Percentiles rank a stretch among this genome's conserved stretches.
These are phyloP conservation scores for Phytophthora sansomeana DNA, from an alignment of 352 stramenopile species.

Conservation along the genomic window DNA sequence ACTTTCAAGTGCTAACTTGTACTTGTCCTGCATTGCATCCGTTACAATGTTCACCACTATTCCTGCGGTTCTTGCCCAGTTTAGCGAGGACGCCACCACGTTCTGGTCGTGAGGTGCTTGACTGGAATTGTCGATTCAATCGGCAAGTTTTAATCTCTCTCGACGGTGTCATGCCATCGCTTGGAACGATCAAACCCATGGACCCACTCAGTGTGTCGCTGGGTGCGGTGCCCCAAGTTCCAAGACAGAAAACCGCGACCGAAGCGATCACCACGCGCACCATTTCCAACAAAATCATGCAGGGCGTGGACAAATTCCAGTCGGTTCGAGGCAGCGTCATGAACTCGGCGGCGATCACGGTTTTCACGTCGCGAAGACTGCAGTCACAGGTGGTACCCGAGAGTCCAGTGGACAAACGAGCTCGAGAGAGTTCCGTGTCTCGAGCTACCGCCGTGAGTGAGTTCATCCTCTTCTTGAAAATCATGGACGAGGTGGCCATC, in stretches of 20 bases:
- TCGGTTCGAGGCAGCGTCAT: slow-evolving; percentile 28
- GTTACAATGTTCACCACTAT: slow-evolving; percentile 27
- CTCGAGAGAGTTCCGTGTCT: slow-evolving; percentile 61
- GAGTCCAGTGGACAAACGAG: slow-evolving; percentile 38
- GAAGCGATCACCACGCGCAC: slow-evolving; percentile 47
- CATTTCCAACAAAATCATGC: slow-evolving; percentile 48
- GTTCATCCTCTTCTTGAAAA: slow-evolving; percentile 81
- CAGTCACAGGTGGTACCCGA: slow-evolving; percentile 51
- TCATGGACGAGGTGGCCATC: slow-evolving; percentile 85
- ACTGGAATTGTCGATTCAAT: slow-evolving; percentile 3
- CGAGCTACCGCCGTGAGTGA: slow-evolving; percentile 67
- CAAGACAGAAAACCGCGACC: slow-evolving; percentile 35
- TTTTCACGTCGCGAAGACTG: slow-evolving; percentile 35
- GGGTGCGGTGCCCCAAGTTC: slow-evolving; percentile 30
- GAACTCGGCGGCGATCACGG: slow-evolving; percentile 29
- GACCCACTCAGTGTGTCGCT: slow-evolving; percentile 49
- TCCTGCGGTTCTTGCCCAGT: slow-evolving; percentile 13
- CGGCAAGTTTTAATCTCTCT: neutral
- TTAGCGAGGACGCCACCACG: neutral
- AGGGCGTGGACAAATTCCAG: slow-evolving; percentile 36
- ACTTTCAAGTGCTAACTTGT: slow-evolving; percentile 3
- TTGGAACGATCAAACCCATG: slow-evolving; percentile 34
- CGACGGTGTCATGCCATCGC: slow-evolving; percentile 25
- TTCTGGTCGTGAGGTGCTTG: neutral
- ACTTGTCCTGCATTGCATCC: slow-evolving; percentile 12